A percentile compares a stretch with the other conserved stretches of the same genome.
Evolutionary conservation across 202 grass and related monocot species (phyloP).

Genomic region (Carex arenaria): DNA sequence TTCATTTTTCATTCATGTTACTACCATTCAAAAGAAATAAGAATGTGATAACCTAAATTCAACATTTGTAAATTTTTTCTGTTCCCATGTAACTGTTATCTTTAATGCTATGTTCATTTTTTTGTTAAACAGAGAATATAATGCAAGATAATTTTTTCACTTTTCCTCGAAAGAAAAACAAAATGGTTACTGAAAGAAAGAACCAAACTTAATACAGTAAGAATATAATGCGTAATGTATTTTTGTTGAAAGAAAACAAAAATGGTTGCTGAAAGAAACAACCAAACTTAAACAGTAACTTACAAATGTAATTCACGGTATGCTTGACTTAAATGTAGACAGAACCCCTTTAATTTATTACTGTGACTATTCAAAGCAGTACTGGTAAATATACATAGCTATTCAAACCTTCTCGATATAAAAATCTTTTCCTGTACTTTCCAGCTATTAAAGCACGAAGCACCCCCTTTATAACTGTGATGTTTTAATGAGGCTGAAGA

Average conservation of each 20-base stretch:
- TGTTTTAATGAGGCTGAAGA: too few relatives aligned
- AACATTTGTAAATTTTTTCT: background rate
- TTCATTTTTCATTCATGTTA: background rate
- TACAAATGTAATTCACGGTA: too few relatives aligned
- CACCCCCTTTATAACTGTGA: too few relatives aligned
- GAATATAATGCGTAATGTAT: background rate
- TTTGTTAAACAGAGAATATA: background rate
- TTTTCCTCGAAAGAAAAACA: background rate
- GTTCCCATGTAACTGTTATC: background rate
- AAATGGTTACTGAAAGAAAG: constrained; percentile 3
- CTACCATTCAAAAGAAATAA: background rate
- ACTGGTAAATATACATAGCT: too few relatives aligned
- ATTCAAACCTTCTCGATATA: too few relatives aligned
- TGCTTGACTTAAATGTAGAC: too few relatives aligned
- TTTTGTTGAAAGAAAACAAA: background rate
- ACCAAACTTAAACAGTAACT: background rate
- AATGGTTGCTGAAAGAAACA: background rate
- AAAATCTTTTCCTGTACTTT: too few relatives aligned
- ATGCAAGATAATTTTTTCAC: background rate
- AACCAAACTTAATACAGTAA: background rate
- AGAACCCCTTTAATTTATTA: too few relatives aligned
- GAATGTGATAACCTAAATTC: background rate
- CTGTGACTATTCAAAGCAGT: too few relatives aligned
- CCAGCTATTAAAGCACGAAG: too few relatives aligned
- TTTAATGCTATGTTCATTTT: too few relatives aligned